Conservation (phyloP, 345 rosid species). For the Erodium maritimum region DNA sequence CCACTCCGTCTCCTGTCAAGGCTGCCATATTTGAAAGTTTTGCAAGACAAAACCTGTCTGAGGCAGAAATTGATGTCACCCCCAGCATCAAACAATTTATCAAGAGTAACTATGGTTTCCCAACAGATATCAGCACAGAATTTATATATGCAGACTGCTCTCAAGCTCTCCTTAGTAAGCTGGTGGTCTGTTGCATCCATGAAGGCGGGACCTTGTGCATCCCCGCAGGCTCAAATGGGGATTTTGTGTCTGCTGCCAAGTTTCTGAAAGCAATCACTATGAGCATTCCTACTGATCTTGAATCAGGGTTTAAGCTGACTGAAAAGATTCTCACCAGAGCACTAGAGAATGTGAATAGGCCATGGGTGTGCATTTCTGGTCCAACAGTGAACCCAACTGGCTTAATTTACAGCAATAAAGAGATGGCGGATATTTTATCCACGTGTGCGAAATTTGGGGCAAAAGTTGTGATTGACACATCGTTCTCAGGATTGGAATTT, state of each 20-base stretch:
- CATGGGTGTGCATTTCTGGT: slow-evolving; percentile 89
- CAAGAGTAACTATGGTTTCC: slow-evolving; percentile 52
- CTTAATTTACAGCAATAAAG: slow-evolving; percentile 54
- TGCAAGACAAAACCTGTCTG: slow-evolving; percentile 82
- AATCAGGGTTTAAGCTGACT: slow-evolving; percentile 60
- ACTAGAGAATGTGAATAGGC: slow-evolving; percentile 47
- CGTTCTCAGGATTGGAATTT: slow-evolving; percentile 85
- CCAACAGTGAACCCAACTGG: slow-evolving; percentile 91
- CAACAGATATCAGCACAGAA: slow-evolving; percentile 39
- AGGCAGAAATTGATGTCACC: slow-evolving; percentile 70
- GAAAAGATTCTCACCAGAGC: slow-evolving; percentile 30
- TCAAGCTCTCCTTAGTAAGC: slow-evolving; percentile 65
- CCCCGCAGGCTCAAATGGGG: slow-evolving; percentile 80
- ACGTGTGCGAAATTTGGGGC: slow-evolving; percentile 69
- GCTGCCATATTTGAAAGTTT: slow-evolving; percentile 91
- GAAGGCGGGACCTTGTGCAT: slow-evolving; percentile 90
- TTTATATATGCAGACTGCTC: slow-evolving; percentile 65
- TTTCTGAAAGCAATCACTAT: slow-evolving; percentile 53
- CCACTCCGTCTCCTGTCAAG: slow-evolving; percentile 58
- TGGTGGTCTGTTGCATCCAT: slow-evolving; percentile 64
- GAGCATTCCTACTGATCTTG: slow-evolving; percentile 42
- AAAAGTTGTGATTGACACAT: slow-evolving; percentile 76
- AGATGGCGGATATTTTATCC: slow-evolving; percentile 49
- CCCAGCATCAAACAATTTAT: slow-evolving; percentile 54
- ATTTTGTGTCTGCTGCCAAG: slow-evolving; percentile 65